Base-by-base conservation (phyloP, 345 rosid genomes). In the Viola odorata region DNA sequence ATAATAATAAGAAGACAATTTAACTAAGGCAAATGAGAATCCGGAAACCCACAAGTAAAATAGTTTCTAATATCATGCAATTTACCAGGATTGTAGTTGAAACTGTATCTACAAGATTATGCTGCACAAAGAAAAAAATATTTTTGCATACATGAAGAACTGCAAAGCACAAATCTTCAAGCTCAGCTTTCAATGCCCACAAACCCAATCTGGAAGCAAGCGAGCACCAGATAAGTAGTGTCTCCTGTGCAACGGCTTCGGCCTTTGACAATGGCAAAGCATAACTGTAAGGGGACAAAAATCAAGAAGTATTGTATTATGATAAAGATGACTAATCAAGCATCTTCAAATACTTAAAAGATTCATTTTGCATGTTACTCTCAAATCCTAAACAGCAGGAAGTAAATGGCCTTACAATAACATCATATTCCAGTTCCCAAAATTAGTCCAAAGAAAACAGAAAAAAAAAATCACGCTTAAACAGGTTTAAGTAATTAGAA, bases 131-230 rank as follows among this genome's bases (percentile, higher is more conserved):
- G 50, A 10, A 47, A 54, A 61, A 63, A 61, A 6, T 36, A 53
- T 50, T 57, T 50, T 49, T 40, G 55, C 75, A 73, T 42, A 86
- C 92, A 89, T 86, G 89, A 78, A 86, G 78, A 76, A 86, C 85
- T 39, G 84, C 89, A 67, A 86, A 86, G 64, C 89, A 86, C 48
- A 84, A 72, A 82, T 86, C 89, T 77, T 86, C 89, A 37, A 86
- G 60, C 67, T 86, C 87, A 41, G 89, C 85, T 72, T 84, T 84
- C 77, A 86, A 51, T 16, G 92, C 89, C 92, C 92, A 84, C 66
- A 86, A 62, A 68, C 89, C 89, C 77, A 86, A 78, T 80, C 87
- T 80, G 4, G 89, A 84, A 67, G 92, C 92, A 67, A 86, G 92
- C 14, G 87, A 80, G 73, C 92, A 84, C 92, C 92, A 86, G 67